Evolutionary conservation across 257 asterid species (phyloP), one percentile per base, ranked within the genome.

Genomic region (Nicotiana benthamiana): DNA sequence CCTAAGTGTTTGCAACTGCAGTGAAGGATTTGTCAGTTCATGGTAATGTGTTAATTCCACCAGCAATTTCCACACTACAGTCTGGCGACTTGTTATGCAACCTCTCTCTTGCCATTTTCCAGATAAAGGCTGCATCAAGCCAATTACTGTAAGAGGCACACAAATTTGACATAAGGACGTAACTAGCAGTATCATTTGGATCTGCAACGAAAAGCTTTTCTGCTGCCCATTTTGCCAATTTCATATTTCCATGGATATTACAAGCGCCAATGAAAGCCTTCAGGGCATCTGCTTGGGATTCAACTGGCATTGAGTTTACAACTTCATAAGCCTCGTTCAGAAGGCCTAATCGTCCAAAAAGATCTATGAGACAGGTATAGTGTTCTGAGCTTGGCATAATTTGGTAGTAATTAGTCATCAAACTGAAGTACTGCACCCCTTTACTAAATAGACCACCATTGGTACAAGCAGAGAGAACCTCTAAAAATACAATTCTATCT

Each of bases 211-310:
- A 54, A 56, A 87, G 87, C 59, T 57, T 87, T 65, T 85, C 81
- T 48, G 84, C 75, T 7, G 83, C 83, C 88, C 88, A 83, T 79
- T 83, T 63, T 18, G 86, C 84, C 32, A 83, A 64, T 15, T 57
- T 82, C 48, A 81, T 24, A 36, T 87, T 59, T 46, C 86, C 83
- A 79, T 84, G 86, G 65, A 82, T 68, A 72, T 83, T 81, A 65
- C 85, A 87, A 28, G 88, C 77, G 34, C 85, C 85, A 82, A 87
- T 63, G 52, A 87, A 87, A 26, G 88, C 88, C 78, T 81, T 86
- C 28, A 87, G 52, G 22, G 85, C 77, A 59, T 85, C 87, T 24
- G 84, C 34, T 10, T 80, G 66, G 56, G 59, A 77, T 40, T 80
- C 82, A 57, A 32, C 4, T 17, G 86, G 79, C 65, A 66, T 70